phyloP scores from a whole-genome alignment of 2,329 filamentous ascomycete genomes.

The Cercospora berteroae region DNA sequence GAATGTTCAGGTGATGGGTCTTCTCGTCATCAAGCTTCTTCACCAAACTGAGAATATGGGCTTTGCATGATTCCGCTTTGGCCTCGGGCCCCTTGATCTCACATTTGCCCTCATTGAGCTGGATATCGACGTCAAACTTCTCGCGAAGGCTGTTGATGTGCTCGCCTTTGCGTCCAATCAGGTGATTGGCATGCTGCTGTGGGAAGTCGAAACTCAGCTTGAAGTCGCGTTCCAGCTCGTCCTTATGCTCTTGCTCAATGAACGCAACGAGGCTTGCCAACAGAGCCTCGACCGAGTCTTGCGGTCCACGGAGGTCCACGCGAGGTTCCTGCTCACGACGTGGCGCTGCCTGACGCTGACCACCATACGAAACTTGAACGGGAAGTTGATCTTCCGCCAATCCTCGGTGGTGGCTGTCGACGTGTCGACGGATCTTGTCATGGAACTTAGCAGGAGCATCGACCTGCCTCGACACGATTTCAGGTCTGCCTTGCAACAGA shows the following conservation, averaged over 20 bases:
- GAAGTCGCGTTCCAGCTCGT: conserved; percentile 91
- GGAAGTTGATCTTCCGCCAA: conserved; percentile 53
- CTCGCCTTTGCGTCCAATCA: conserved; percentile 65
- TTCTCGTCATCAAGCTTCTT: conserved; percentile 89
- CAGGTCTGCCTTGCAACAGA: conserved; percentile 54
- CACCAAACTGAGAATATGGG: conserved; percentile 74
- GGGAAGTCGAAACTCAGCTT: conserved; percentile 87
- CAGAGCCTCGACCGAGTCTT: conserved; percentile 68
- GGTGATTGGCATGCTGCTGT: conserved; percentile 87
- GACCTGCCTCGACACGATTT: conserved; percentile 55
- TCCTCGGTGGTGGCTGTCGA: conserved; percentile 55
- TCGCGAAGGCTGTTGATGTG: conserved; percentile 69
- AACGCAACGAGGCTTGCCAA: conserved; percentile 72
- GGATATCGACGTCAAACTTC: conserved; percentile 72
- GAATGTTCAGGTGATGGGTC: conserved; percentile 82
- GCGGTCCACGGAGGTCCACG: conserved; percentile 71
- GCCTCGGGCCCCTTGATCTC: conserved; percentile 94
- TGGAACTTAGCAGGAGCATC: conserved; percentile 61
- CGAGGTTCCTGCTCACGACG: conserved; percentile 48
- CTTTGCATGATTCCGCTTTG: conserved; percentile 83
- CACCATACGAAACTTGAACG: conserved; percentile 55
- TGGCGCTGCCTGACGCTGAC: conserved; percentile 47
- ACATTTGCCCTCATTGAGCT: conserved; percentile 90
- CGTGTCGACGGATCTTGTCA: conserved; percentile 61
- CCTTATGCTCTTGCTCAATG: conserved; percentile 81